Conservation (phyloP, 208 protist species). For the Angomonas ambiguus region DNA sequence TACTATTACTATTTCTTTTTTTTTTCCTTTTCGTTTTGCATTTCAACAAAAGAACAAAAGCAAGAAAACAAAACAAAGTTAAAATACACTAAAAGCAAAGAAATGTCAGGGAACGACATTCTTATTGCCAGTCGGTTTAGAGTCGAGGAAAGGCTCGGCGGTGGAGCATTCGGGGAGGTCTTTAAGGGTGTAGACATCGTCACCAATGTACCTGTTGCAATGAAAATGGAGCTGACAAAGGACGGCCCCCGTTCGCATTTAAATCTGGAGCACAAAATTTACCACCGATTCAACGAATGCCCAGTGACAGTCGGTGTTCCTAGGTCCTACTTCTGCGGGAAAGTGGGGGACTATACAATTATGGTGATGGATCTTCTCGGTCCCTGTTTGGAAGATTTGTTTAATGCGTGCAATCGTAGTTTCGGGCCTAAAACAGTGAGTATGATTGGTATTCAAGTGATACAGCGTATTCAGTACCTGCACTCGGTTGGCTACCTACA, state of each 20-base stretch:
- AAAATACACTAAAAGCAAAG: not conserved
- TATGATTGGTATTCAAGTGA: slow-evolving; percentile 94
- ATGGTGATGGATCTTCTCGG: slow-evolving; percentile 99
- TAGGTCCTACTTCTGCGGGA: slow-evolving; percentile 92
- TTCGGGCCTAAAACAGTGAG: slow-evolving; percentile 94
- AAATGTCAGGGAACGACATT: slow-evolving; percentile 30
- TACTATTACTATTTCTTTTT: slow-evolving; percentile 3
- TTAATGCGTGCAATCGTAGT: slow-evolving; percentile 85
- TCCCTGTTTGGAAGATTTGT: slow-evolving; percentile 97
- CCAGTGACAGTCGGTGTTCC: slow-evolving; percentile 91
- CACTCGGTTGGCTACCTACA: slow-evolving; percentile 86
- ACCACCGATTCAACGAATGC: slow-evolving; percentile 63
- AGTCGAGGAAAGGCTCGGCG: slow-evolving; percentile 93
- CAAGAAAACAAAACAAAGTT: slow-evolving; percentile 1
- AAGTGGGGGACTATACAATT: slow-evolving; percentile 97
- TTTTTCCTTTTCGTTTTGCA: slow-evolving; percentile 13
- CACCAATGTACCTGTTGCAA: slow-evolving; percentile 52
- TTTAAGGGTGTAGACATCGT: slow-evolving; percentile 80
- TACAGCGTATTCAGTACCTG: slow-evolving; percentile 92
- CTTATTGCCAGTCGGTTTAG: slow-evolving; percentile 89
- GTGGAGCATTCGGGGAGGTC: slow-evolving; percentile 98
- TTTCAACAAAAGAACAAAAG: slow-evolving; percentile 1
- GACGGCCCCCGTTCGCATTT: slow-evolving; percentile 60
- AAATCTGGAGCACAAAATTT: slow-evolving; percentile 71
- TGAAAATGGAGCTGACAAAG: slow-evolving; percentile 81